phyloP scores from a whole-genome alignment of 331 rosid genomes.

The Quercus lobata region DNA sequence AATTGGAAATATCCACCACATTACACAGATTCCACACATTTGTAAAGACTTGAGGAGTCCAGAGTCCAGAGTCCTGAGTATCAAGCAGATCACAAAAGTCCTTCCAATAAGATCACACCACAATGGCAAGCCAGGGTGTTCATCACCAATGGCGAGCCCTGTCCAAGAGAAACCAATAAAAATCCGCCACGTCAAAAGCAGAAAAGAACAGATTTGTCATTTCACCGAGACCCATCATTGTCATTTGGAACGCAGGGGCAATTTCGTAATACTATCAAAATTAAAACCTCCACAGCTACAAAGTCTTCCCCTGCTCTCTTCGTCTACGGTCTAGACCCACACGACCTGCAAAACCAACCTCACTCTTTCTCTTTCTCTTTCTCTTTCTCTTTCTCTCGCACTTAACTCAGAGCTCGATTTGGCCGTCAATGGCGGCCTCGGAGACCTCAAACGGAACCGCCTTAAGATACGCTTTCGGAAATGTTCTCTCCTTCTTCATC shows the following conservation, averaged over 20 bases:
- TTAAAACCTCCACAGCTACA: background rate
- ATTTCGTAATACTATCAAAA: background rate
- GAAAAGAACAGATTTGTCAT: conserved; percentile 2
- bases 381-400: conserved; percentile 1
- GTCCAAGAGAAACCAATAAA: background rate
- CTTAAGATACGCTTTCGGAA: conserved; percentile 76
- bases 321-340: background rate
- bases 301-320: conserved; percentile 1
- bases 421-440: conserved; percentile 90
- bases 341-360: conserved; percentile 14
- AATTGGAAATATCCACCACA: too few species aligned
- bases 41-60: too few species aligned
- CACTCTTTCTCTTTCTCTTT: conserved; percentile 1
- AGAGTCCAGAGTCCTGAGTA: too few species aligned
- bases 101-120: conserved; percentile 16
- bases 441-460: conserved; percentile 45
- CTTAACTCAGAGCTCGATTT: conserved; percentile 28
- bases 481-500: conserved; percentile 77
- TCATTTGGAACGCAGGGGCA: background rate
- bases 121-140: conserved; percentile 8
- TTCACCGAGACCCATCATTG: conserved; percentile 3
- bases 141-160: conserved; percentile 12
- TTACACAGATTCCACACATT: too few species aligned
- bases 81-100: background rate
- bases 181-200: conserved; percentile 12